These are phyloP conservation scores for Zasmidium cellare DNA, from an alignment of 2,329 filamentous ascomycete genomes.

Conservation along the genomic window DNA sequence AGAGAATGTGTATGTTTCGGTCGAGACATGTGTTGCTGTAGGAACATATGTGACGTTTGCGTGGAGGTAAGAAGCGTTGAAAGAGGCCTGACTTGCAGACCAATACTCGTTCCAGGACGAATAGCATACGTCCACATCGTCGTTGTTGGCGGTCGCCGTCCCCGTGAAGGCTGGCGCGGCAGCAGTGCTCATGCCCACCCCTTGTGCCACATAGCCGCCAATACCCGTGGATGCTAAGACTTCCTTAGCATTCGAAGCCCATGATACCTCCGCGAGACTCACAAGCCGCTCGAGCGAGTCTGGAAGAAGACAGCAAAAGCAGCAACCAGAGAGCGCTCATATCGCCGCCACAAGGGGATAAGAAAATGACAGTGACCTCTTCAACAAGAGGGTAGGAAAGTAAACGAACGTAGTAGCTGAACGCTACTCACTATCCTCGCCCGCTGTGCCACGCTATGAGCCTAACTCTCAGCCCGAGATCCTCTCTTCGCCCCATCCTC, in stretches of 20 bases:
- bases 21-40: neutral
- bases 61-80: neutral
- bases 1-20: neutral
- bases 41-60: neutral
- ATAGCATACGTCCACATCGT: neutral
- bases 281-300: neutral
- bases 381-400: neutral
- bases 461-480: neutral
- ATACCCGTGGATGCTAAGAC: neutral
- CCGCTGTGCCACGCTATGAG: no score
- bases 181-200: neutral
- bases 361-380: neutral
- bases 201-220: constrained; percentile 8
- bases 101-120: constrained; percentile 5
- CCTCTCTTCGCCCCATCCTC: no score
- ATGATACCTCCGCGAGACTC: neutral
- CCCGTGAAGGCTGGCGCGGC: neutral
- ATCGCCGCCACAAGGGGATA: neutral
- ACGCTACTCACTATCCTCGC: no score
- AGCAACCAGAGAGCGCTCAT: neutral
- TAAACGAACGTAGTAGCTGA: no score
- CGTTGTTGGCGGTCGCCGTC: neutral
- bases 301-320: neutral
- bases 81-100: constrained; percentile 1
- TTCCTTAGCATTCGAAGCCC: neutral